phyloP scores from a whole-genome alignment of 2,329 filamentous ascomycete genomes.

The Tolypocladium pustulatum region DNA sequence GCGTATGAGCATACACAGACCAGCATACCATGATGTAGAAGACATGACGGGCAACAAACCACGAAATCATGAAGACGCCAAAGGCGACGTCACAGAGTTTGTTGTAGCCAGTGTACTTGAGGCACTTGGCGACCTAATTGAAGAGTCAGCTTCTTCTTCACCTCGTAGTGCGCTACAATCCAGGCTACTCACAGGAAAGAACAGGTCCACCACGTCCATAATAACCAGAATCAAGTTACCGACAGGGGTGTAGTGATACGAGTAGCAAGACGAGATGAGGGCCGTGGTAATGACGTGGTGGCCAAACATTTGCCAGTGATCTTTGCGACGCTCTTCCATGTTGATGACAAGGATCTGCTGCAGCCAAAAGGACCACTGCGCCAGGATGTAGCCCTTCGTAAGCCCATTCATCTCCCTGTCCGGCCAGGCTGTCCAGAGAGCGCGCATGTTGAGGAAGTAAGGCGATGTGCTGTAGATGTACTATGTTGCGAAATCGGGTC shows the following conservation, averaged over 20 bases:
- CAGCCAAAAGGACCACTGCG: conserved; percentile 85
- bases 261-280: conserved; percentile 73
- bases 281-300: conserved; percentile 86
- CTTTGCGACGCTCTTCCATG: conserved; percentile 88
- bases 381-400: conserved; percentile 82
- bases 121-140: conserved; percentile 70
- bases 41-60: conserved; percentile 76
- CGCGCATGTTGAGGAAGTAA: conserved; percentile 66
- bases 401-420: conserved; percentile 61
- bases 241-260: conserved; percentile 77
- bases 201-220: conserved; percentile 88
- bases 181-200: conserved; percentile 60
- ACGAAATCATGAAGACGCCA: conserved; percentile 73
- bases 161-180: background rate
- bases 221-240: conserved; percentile 81
- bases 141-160: background rate
- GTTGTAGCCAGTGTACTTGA: conserved; percentile 78
- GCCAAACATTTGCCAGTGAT: conserved; percentile 90
- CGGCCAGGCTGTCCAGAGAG: conserved; percentile 81
- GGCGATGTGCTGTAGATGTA: conserved; percentile 70
- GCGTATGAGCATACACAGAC: conserved; percentile 63
- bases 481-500: conserved; percentile 28
- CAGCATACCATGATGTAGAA: conserved; percentile 72
- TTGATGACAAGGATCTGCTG: conserved; percentile 92
- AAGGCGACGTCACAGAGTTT: conserved; percentile 74